Conservation (phyloP, 140 eudicot genomes). For the Flaveria floridana region DNA sequence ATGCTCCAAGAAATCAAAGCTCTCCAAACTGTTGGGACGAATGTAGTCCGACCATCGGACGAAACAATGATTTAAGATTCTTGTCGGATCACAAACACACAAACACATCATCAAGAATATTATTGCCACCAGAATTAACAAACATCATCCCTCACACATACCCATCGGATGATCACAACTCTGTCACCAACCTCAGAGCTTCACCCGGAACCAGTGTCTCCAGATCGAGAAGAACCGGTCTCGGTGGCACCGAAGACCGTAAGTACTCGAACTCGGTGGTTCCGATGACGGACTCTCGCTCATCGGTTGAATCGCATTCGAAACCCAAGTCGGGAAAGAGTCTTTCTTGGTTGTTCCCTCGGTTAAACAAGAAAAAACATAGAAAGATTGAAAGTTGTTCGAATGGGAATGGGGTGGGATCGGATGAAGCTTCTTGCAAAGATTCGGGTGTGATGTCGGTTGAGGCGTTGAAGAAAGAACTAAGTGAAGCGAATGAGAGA, state of each 20-base stretch:
- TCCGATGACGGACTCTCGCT: slow-evolving; percentile 71
- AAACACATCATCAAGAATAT: slow-evolving; percentile 54
- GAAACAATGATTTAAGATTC: slow-evolving; percentile 40
- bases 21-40: slow-evolving; percentile 66
- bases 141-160: slow-evolving; percentile 48
- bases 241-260: slow-evolving; percentile 45
- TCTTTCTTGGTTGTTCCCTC: slow-evolving; percentile 80
- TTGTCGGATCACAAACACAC: slow-evolving; percentile 46
- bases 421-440: slow-evolving; percentile 52
- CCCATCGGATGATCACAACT: slow-evolving; percentile 53
- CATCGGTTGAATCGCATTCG: slow-evolving; percentile 52
- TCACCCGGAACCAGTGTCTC: slow-evolving; percentile 54
- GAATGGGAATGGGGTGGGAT: slow-evolving; percentile 36
- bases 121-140: slow-evolving; percentile 45
- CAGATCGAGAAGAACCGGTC: slow-evolving; percentile 68
- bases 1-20: slow-evolving; percentile 60
- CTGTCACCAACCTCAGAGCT: slow-evolving; percentile 43
- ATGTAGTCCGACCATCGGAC: slow-evolving; percentile 40
- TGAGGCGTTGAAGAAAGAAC: slow-evolving; percentile 67
- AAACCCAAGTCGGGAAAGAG: slow-evolving; percentile 50
- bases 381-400: slow-evolving; percentile 50
- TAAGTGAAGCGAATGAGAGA: slow-evolving; percentile 63
- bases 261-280: slow-evolving; percentile 56
- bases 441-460: slow-evolving; percentile 48
- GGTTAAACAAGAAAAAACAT: slow-evolving; percentile 70